Evolutionary conservation across 176 grass and related monocot genomes (phyloP), one percentile per base, ranked within the genome.

Genomic region (Typha latifolia): DNA sequence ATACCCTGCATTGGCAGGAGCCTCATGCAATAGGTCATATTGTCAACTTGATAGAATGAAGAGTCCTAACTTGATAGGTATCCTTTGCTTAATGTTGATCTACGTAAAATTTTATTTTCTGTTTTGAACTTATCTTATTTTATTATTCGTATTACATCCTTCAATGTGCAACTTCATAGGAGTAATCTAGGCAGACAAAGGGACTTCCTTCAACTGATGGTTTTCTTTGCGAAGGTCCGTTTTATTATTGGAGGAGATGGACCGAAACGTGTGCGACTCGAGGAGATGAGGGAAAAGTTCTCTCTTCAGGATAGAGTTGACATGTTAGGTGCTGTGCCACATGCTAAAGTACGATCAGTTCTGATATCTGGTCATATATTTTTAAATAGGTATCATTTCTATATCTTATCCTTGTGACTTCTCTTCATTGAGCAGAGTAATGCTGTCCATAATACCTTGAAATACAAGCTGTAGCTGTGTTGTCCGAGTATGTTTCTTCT

Each of bases 161-260:
- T 37, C 34, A 37, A 37, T 37, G 34, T 37, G 34, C 34, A 37
- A 37, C 7, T 37, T 37, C 34, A 6, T 37, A 37, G 34, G 34
- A 37, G 34, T 37, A 37, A 4, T 37, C 7, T 37, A 37, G 34
- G 7, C 4, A 37, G 34, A 37, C 34, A 37, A 37, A 37, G 4
- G 34, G 4, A 8, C 34, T 37, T 37, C 34, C 6, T 37, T 37
- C 34, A 37, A 21, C 4, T 57, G n/a, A 3, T 78, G 18, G 32
- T 4, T 49, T 37, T 31, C 47, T n/a, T 3, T 80, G 23, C 67
- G 76, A 70, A 96, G 87, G 84, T 96, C 48, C 79, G 82, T 51
- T 91, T 96, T 81, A 81, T 96, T 83, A 73, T 96, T 87, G 91
- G 91, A 64, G 91, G 91, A 77, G 91, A 96, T 87, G 91, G 87